Conservation (phyloP, 495 filamentous ascomycete genomes). For the Penicillium herquei region DNA sequence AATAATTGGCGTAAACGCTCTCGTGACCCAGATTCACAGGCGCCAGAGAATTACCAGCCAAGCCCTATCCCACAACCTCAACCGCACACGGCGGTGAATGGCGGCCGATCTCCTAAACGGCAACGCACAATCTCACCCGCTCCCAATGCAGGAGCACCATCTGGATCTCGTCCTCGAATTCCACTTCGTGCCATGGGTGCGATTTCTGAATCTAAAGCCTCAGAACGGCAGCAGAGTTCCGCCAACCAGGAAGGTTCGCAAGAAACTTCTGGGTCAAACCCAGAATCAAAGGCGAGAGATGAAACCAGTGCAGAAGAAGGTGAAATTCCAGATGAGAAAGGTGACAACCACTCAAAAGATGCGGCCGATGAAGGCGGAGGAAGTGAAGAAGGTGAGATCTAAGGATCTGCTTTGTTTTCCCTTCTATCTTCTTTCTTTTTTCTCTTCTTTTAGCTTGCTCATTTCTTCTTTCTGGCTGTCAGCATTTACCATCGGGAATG, state of each 20-base stretch:
- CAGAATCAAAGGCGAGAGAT: background rate
- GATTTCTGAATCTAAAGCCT: background rate
- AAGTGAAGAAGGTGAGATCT: conserved; percentile 48
- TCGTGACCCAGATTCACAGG: conserved; percentile 38
- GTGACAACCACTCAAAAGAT: background rate
- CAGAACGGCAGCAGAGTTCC: too few relatives aligned
- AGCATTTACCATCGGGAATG: background rate
- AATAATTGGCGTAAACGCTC: conserved; percentile 42
- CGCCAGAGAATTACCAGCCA: conserved; percentile 8
- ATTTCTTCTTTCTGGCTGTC: background rate
- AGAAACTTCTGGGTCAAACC: background rate
- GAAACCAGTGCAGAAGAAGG: conserved; percentile 25
- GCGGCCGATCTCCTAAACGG: conserved; percentile 41
- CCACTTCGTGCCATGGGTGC: conserved; percentile 16
- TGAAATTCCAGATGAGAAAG: conserved; percentile 16
- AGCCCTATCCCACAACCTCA: conserved; percentile 5
- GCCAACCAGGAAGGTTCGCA: too few relatives aligned
- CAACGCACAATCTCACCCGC: conserved; percentile 33
- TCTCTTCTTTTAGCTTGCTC: background rate
- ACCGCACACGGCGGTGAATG: conserved; percentile 20
- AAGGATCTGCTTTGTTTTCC: background rate
- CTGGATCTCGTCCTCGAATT: conserved; percentile 19
- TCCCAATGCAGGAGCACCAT: background rate
- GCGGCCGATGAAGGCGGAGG: conserved; percentile 31
- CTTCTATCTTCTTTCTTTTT: background rate